Conservation (phyloP, 179 eudicot species). For the Silene vulgaris region DNA sequence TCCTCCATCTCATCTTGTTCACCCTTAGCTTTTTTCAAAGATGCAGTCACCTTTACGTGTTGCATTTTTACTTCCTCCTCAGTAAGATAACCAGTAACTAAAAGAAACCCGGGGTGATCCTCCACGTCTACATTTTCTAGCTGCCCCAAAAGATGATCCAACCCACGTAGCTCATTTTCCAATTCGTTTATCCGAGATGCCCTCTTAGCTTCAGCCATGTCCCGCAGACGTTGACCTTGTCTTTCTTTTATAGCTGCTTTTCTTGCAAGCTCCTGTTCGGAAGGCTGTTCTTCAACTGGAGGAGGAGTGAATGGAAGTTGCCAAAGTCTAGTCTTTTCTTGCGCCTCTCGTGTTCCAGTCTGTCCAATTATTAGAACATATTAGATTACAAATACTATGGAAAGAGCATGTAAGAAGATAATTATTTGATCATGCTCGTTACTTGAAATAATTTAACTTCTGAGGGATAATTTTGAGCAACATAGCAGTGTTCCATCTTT, state of each 20-base stretch:
- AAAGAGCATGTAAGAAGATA: neutral
- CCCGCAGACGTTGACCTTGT: constrained; percentile 86
- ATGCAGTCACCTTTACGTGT: constrained; percentile 54
- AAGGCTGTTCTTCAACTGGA: constrained; percentile 78
- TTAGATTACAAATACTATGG: constrained; percentile 10
- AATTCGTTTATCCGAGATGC: constrained; percentile 68
- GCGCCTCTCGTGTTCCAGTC: constrained; percentile 75
- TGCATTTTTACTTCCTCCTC: constrained; percentile 77
- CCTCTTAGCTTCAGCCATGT: constrained; percentile 94
- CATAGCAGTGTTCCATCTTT: constrained; percentile 96
- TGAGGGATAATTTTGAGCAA: constrained; percentile 68
- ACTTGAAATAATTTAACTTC: constrained; percentile 88
- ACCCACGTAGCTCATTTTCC: constrained; percentile 73
- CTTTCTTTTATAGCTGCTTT: constrained; percentile 92
- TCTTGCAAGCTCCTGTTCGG: constrained; percentile 84
- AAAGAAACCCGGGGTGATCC: constrained; percentile 56
- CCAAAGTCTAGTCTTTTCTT: constrained; percentile 84
- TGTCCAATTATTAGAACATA: constrained; percentile 29
- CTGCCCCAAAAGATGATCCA: constrained; percentile 76
- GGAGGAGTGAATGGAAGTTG: constrained; percentile 92
- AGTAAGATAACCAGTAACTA: constrained; percentile 64
- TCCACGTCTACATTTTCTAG: constrained; percentile 53
- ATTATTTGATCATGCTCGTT: constrained; percentile 11
- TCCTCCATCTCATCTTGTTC: constrained; percentile 75
- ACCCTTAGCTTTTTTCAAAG: constrained; percentile 74